Evolutionary conservation across 352 stramenopile genomes (phyloP).

Genomic region (Sclerospora graminicola): DNA sequence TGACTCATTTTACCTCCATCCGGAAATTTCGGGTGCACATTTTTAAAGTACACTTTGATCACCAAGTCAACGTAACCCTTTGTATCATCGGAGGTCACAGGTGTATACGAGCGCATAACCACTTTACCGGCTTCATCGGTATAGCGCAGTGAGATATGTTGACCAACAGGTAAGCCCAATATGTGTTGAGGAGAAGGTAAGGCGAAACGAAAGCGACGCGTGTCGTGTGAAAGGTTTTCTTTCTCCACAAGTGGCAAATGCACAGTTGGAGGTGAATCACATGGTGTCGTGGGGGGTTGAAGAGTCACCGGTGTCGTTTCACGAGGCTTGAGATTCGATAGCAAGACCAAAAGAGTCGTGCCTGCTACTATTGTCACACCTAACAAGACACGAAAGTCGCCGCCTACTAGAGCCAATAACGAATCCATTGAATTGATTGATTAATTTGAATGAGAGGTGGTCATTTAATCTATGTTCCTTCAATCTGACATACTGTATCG

Average conservation of each 20-base stretch:
- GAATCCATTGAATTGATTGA: slow-evolving; percentile 29
- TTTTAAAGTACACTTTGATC: slow-evolving; percentile 96
- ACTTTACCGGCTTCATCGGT: slow-evolving; percentile 79
- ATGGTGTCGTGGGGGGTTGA: slow-evolving; percentile 26
- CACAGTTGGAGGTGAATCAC: slow-evolving; percentile 28
- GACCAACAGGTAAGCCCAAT: slow-evolving; percentile 88
- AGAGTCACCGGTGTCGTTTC: slow-evolving; percentile 37
- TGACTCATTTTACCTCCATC: slow-evolving; percentile 89
- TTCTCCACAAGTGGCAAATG: slow-evolving; percentile 85
- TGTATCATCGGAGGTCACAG: slow-evolving; percentile 89
- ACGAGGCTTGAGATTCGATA: slow-evolving; percentile 35
- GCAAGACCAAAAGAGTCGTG: slow-evolving; percentile 31
- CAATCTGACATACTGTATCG: no score
- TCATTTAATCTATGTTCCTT: no score
- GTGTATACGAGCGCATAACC: slow-evolving; percentile 93
- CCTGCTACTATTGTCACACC: slow-evolving; percentile 37
- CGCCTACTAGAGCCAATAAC: slow-evolving; percentile 26
- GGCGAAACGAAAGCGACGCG: slow-evolving; percentile 90
- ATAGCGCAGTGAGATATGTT: slow-evolving; percentile 92
- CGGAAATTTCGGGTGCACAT: slow-evolving; percentile 94
- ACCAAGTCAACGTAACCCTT: slow-evolving; percentile 90
- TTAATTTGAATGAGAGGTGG: no score
- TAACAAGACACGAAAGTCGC: slow-evolving; percentile 37
- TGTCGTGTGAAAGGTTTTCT: slow-evolving; percentile 89
- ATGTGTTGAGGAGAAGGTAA: slow-evolving; percentile 74